Evolutionary conservation across 2,329 filamentous ascomycete species (phyloP).

Genomic region (Fusarium kyushuense): DNA sequence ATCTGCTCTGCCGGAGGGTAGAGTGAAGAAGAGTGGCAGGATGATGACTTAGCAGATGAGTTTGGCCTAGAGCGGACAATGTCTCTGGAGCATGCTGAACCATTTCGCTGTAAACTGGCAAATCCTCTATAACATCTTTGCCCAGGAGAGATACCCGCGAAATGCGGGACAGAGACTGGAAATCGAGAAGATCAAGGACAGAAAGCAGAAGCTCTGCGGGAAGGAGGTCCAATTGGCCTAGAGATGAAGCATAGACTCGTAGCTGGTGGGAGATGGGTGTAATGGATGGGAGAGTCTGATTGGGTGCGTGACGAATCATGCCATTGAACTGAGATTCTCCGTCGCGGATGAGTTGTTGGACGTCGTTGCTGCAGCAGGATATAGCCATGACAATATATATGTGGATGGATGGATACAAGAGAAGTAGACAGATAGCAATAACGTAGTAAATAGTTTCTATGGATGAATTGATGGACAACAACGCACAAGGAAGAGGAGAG

Average conservation of each 20-base stretch:
- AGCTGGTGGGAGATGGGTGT: constrained; percentile 17
- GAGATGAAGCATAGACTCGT: constrained; percentile 30
- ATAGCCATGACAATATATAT: constrained; percentile 23
- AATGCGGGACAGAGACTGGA: constrained; percentile 48
- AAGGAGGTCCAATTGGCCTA: constrained; percentile 47
- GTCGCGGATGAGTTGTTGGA: constrained; percentile 31
- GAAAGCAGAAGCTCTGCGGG: constrained; percentile 45
- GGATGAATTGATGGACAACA: constrained; percentile 3
- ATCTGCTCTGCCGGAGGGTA: constrained; percentile 43
- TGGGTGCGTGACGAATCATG: constrained; percentile 31
- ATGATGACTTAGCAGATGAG: constrained; percentile 41
- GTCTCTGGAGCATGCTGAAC: constrained; percentile 55
- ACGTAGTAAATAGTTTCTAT: constrained; percentile 10
- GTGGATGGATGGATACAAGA: not conserved
- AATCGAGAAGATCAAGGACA: constrained; percentile 47
- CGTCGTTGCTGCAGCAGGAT: constrained; percentile 8
- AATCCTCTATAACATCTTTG: constrained; percentile 44
- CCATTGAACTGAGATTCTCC: constrained; percentile 40
- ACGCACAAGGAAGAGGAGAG: constrained; percentile 8
- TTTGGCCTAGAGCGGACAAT: constrained; percentile 45
- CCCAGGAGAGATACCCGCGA: constrained; percentile 44
- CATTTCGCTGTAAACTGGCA: constrained; percentile 56
- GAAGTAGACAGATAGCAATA: not conserved
- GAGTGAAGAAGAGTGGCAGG: constrained; percentile 39
- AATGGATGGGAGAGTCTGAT: constrained; percentile 25